These are phyloP conservation scores for Limnomonas spitsbergensis DNA, from an alignment of 139 green algal genomes.

Conservation along the genomic window DNA sequence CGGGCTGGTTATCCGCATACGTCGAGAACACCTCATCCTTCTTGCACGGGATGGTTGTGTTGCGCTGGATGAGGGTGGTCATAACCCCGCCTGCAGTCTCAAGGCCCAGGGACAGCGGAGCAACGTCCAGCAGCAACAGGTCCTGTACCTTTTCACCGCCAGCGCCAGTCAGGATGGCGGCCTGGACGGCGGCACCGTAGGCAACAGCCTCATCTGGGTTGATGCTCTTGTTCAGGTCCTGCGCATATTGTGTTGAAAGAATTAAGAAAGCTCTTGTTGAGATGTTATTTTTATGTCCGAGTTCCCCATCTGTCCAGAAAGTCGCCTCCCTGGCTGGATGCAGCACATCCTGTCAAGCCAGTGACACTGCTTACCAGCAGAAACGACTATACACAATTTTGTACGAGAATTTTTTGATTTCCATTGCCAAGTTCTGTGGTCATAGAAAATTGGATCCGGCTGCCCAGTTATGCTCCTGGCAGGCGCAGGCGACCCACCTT, in stretches of 20 bases:
- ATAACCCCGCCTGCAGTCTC: slow-evolving; percentile 81
- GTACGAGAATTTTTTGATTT: no score
- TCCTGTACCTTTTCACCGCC: slow-evolving; percentile 95
- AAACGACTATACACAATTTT: no score
- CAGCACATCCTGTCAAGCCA: no score
- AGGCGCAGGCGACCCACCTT: no score
- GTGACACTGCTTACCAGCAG: no score
- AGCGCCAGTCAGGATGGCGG: slow-evolving; percentile 92
- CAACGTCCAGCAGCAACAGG: slow-evolving; percentile 96
- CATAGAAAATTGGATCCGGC: no score
- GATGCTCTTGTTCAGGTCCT: slow-evolving; percentile 97
- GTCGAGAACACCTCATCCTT: slow-evolving; percentile 99
- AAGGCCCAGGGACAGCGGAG: slow-evolving; percentile 90
- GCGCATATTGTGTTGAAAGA: slow-evolving; percentile 98
- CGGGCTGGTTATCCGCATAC: slow-evolving; percentile 98
- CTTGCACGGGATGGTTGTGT: slow-evolving; percentile 99
- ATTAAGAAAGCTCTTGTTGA: no score
- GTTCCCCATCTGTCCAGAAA: no score
- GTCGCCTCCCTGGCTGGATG: no score
- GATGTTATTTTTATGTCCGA: no score
- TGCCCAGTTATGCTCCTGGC: no score
- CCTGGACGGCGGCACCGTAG: slow-evolving; percentile 95
- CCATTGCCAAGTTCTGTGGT: no score
- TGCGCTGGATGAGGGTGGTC: slow-evolving; percentile 91
- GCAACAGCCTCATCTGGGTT: slow-evolving; percentile 99